A percentile compares a stretch with the other conserved stretches of the same genome.
Evolutionary conservation across 192 early-diverging fungal genomes (phyloP).

Genomic region (Podochytrium sp.): DNA sequence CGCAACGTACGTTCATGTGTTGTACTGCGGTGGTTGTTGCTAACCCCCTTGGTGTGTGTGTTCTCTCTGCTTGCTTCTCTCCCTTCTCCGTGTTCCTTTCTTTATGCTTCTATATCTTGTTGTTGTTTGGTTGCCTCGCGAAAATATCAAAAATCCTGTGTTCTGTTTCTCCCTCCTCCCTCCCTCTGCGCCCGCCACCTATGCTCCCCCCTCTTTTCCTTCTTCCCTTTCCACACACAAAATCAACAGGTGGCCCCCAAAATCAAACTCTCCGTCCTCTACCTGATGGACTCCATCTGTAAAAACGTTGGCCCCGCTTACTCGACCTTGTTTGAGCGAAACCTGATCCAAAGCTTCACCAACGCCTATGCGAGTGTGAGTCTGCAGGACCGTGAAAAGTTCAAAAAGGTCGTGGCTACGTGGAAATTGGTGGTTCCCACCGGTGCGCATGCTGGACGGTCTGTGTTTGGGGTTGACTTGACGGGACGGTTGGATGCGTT

Average conservation of each 20-base stretch:
- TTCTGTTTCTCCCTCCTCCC: not conserved
- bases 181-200: not conserved
- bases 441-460: no score
- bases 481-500: slow-evolving; percentile 12
- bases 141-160: not conserved
- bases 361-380: slow-evolving; percentile 77
- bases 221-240: not conserved
- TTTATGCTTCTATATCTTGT: not conserved
- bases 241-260: slow-evolving; percentile 64
- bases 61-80: not conserved
- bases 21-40: not conserved
- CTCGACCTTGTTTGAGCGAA: slow-evolving; percentile 68
- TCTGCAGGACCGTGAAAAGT: slow-evolving; percentile 62
- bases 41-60: not conserved
- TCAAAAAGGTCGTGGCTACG: slow-evolving; percentile 78
- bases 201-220: not conserved
- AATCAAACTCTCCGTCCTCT: slow-evolving; percentile 87
- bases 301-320: slow-evolving; percentile 91
- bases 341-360: slow-evolving; percentile 75
- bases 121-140: not conserved
- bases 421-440: slow-evolving; percentile 83
- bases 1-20: slow-evolving; percentile 49
- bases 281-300: slow-evolving; percentile 93
- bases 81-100: not conserved
- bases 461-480: slow-evolving; percentile 6